Evolutionary conservation across 768 basidiomycete genomes (phyloP).

Genomic region (Tubosaeta sp.): DNA sequence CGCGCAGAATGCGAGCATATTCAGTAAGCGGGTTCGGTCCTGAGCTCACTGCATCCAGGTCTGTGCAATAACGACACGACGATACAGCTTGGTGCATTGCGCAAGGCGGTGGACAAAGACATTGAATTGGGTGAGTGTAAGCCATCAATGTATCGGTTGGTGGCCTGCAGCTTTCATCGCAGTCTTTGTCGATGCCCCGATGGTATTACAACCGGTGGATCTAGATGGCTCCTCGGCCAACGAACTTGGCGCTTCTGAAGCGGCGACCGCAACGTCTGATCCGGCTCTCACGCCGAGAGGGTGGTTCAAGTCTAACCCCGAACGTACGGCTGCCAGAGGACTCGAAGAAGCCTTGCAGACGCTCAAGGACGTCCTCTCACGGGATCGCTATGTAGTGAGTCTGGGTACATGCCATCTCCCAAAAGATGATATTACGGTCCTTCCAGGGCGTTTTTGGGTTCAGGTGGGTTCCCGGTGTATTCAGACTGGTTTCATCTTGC

Average conservation of each 20-base stretch:
- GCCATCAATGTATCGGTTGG: background rate
- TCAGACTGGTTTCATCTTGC: background rate
- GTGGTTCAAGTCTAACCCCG: slow-evolving; percentile 65
- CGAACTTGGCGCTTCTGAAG: slow-evolving; percentile 39
- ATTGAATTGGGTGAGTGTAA: slow-evolving; percentile 55
- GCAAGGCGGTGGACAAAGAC: slow-evolving; percentile 62
- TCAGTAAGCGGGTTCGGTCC: slow-evolving; percentile 62
- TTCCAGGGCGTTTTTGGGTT: slow-evolving; percentile 75
- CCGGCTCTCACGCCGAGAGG: slow-evolving; percentile 55
- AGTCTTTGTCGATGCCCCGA: slow-evolving; percentile 77
- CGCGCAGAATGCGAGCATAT: slow-evolving; percentile 65
- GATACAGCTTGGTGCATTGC: slow-evolving; percentile 61
- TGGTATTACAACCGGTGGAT: slow-evolving; percentile 63
- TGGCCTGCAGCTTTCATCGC: background rate
- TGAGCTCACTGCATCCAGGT: background rate
- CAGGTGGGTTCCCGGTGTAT: slow-evolving; percentile 41
- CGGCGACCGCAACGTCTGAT: slow-evolving; percentile 34
- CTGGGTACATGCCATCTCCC: background rate
- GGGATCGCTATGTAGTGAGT: slow-evolving; percentile 63
- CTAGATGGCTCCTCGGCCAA: slow-evolving; percentile 32
- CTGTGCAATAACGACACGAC: background rate
- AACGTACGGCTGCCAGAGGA: slow-evolving; percentile 49
- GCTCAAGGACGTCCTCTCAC: slow-evolving; percentile 54
- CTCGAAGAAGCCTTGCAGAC: slow-evolving; percentile 52
- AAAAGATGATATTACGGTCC: background rate